Evolutionary conservation across 2,329 filamentous ascomycete genomes (phyloP).

Genomic region (Tympanopsis confertula): DNA sequence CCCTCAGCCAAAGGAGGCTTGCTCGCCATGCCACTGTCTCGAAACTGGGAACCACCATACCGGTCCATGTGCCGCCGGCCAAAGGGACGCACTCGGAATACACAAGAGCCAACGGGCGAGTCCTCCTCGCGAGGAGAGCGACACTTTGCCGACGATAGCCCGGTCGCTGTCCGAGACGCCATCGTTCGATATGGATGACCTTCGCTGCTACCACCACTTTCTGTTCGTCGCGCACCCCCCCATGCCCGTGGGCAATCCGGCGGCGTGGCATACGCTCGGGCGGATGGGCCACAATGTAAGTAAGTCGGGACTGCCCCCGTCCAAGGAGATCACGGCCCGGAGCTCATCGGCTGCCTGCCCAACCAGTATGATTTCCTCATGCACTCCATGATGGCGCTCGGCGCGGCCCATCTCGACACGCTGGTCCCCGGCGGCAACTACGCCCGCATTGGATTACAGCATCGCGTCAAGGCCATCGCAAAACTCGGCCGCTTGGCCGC

Average conservation of each 20-base stretch:
- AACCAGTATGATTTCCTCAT: conserved; percentile 25
- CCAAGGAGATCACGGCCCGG: background rate
- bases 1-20: conserved; percentile 8
- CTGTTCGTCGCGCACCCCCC: conserved; percentile 29
- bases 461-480: conserved; percentile 23
- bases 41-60: conserved; percentile 3
- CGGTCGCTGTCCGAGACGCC: conserved; percentile 9
- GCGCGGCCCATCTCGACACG: conserved; percentile 23
- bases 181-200: conserved; percentile 27
- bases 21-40: conserved; percentile 3
- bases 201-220: conserved; percentile 41
- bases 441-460: conserved; percentile 16
- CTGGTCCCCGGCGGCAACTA: conserved; percentile 8
- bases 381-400: conserved; percentile 27
- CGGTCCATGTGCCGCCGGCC: conserved; percentile 8
- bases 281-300: conserved; percentile 22
- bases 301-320: conserved; percentile 1
- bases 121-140: background rate
- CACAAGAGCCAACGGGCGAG: conserved; percentile 13
- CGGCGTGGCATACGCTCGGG: conserved; percentile 22
- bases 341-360: background rate
- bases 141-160: conserved; percentile 6
- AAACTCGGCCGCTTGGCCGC: conserved; percentile 18
- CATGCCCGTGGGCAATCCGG: conserved; percentile 20
- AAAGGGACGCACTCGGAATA: conserved; percentile 10